Evolutionary conservation across 1,284 basidiomycete species (phyloP).

Genomic region (Testicularia cyperi): DNA sequence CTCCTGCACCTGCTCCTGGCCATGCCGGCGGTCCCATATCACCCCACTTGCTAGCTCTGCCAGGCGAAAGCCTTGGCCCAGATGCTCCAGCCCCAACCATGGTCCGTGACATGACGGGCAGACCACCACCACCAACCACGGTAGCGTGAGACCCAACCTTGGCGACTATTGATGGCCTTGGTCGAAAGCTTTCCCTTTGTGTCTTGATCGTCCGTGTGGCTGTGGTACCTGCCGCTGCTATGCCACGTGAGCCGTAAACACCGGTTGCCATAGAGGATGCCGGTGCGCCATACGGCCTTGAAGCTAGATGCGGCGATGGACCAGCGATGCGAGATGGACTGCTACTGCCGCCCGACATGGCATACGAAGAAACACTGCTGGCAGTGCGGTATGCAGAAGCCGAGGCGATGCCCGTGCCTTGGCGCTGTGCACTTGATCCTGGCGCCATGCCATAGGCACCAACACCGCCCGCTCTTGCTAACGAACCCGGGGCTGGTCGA

Average conservation of each 20-base stretch:
- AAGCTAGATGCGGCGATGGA: slow-evolving; percentile 4
- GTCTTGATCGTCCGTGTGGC: slow-evolving; percentile 15
- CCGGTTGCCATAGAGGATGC: slow-evolving; percentile 3
- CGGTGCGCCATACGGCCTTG: slow-evolving; percentile 8
- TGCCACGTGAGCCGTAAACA: slow-evolving; percentile 11
- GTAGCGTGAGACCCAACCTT: slow-evolving; percentile 17
- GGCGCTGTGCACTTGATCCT: slow-evolving; percentile 12
- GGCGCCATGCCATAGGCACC: too few species aligned
- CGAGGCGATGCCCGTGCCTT: slow-evolving; percentile 24
- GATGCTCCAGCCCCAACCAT: too few species aligned
- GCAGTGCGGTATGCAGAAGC: slow-evolving; percentile 12
- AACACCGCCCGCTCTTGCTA: too few species aligned
- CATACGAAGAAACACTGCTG: slow-evolving; percentile 24
- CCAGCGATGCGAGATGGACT: slow-evolving; percentile 37
- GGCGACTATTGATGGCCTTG: slow-evolving; percentile 31
- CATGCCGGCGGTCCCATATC: slow-evolving; percentile 40
- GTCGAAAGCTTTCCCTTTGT: slow-evolving; percentile 34
- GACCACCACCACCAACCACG: slow-evolving; percentile 17
- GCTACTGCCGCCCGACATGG: slow-evolving; percentile 10
- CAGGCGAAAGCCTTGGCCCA: slow-evolving; percentile 12
- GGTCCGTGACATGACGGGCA: too few species aligned
- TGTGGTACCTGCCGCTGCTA: too few species aligned
- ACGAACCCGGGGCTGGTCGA: too few species aligned
- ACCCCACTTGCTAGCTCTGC: slow-evolving; percentile 39
- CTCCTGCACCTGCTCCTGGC: slow-evolving; percentile 12